phyloP scores from a whole-genome alignment of 768 basidiomycete species.

The Chiua virens region DNA sequence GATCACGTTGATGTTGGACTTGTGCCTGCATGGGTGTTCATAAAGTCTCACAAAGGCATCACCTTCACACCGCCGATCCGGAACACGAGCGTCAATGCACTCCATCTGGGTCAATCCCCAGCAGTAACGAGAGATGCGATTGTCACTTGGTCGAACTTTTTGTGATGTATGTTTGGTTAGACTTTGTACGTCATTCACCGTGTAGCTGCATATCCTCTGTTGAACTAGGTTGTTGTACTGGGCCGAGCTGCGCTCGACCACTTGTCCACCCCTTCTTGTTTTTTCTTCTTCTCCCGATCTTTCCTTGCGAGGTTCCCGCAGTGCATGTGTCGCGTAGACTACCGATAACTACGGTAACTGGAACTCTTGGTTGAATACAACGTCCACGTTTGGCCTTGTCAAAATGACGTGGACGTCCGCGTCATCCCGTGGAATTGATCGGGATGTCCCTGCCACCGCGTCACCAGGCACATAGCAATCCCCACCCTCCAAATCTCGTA shows the following conservation, averaged over 20 bases:
- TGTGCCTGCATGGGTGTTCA: conserved; percentile 77
- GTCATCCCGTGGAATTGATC: too few species aligned
- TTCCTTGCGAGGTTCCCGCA: background rate
- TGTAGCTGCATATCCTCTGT: too few species aligned
- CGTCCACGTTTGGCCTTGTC: too few species aligned
- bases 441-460: too few species aligned
- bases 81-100: conserved; percentile 47
- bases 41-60: conserved; percentile 59
- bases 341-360: background rate
- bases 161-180: conserved; percentile 3
- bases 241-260: background rate
- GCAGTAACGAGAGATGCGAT: conserved; percentile 45
- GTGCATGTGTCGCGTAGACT: background rate
- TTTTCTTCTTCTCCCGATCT: background rate
- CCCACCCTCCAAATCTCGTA: too few species aligned
- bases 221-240: background rate
- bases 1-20: conserved; percentile 64
- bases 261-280: background rate
- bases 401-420: too few species aligned
- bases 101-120: conserved; percentile 45
- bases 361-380: background rate
- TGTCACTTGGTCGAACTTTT: conserved; percentile 73
- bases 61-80: conserved; percentile 64
- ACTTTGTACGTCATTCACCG: background rate
- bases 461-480: too few species aligned